These are phyloP conservation scores for Yamadazyma blattariae DNA, from an alignment of 1,139 yeast species.

Conservation along the genomic window DNA sequence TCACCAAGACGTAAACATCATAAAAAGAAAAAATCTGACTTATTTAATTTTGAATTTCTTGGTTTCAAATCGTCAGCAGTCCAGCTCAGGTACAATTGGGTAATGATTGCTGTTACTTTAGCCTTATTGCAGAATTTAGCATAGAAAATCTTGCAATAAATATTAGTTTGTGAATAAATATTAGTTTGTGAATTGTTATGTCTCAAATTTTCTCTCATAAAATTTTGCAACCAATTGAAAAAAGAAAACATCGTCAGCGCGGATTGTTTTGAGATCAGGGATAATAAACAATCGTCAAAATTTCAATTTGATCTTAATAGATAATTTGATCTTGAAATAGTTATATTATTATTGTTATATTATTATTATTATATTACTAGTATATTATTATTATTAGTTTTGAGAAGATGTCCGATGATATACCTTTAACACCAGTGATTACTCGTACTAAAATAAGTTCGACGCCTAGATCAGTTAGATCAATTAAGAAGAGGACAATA, in stretches of 20 bases:
- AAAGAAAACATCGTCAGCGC: too few relatives aligned
- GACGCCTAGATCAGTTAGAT: constrained; percentile 8
- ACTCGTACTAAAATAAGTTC: constrained; percentile 4
- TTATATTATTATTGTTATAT: background rate
- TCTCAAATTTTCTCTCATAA: too few relatives aligned
- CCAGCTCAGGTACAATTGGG: background rate
- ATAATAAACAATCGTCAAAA: too few relatives aligned
- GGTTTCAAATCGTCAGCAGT: background rate
- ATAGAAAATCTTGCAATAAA: too few relatives aligned
- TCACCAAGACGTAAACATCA: background rate
- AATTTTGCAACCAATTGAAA: too few relatives aligned
- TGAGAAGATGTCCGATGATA: constrained; percentile 1
- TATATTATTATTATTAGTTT: background rate
- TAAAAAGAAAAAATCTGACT: background rate
- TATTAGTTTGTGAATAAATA: too few relatives aligned
- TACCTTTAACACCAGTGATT: constrained; percentile 12
- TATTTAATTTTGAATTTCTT: constrained; percentile 3
- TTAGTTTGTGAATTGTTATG: too few relatives aligned
- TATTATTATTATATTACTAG: too few relatives aligned
- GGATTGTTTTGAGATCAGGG: too few relatives aligned
- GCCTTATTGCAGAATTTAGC: too few relatives aligned
- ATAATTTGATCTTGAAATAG: constrained; percentile 1
- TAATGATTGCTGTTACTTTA: too few relatives aligned
- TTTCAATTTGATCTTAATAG: too few relatives aligned
- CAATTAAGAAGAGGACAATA: constrained; percentile 19